Percentiles rank a stretch among this genome's conserved stretches.
phyloP scores from a whole-genome alignment of 495 filamentous ascomycete genomes.

The Podospora anserina region DNA sequence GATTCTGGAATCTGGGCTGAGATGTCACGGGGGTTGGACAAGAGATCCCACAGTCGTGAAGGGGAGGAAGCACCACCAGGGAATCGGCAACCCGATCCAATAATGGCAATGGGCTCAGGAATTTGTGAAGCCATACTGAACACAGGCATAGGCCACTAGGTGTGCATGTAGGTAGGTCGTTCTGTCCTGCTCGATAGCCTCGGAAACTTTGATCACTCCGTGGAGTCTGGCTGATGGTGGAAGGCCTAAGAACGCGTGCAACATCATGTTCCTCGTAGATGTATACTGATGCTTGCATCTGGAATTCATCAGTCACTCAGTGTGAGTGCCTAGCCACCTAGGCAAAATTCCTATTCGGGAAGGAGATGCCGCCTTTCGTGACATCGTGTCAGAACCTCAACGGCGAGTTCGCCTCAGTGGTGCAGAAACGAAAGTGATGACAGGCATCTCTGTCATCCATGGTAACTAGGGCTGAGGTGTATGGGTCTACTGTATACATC shows the following conservation, averaged over 20 bases:
- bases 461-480: neutral
- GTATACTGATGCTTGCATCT: neutral
- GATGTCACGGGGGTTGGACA: conserved; percentile 16
- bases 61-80: conserved; percentile 21
- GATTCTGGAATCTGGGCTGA: conserved; percentile 9
- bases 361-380: neutral
- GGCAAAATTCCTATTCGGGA: neutral
- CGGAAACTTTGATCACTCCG: neutral
- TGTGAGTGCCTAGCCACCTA: neutral
- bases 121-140: neutral
- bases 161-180: neutral
- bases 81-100: conserved; percentile 27
- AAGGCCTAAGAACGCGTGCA: neutral
- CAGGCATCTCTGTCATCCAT: neutral
- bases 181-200: neutral
- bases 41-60: conserved; percentile 22
- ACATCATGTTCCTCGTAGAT: neutral
- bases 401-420: neutral
- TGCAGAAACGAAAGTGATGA: conserved; percentile 17
- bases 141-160: neutral
- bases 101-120: conserved; percentile 31
- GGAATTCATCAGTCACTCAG: neutral
- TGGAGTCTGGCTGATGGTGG: neutral
- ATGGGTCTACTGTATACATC: neutral
- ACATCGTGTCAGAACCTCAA: neutral